These are phyloP conservation scores for Antrodiella citrinella DNA, from an alignment of 768 basidiomycete species.

Conservation along the genomic window DNA sequence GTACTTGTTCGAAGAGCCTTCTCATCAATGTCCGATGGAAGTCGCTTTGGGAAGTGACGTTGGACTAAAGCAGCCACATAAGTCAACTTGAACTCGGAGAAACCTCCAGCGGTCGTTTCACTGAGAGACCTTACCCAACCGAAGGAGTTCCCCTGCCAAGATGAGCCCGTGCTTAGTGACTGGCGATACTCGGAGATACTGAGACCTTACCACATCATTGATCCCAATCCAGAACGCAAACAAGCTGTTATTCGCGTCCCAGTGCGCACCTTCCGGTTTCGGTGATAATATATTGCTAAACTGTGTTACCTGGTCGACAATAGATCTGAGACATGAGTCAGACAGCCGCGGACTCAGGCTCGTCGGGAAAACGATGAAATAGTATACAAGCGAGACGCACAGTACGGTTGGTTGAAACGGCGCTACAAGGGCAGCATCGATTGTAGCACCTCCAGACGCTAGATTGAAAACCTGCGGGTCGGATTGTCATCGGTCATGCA, in stretches of 20 bases:
- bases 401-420: constrained; percentile 27
- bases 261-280: constrained; percentile 25
- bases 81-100: constrained; percentile 1
- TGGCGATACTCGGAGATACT: neutral
- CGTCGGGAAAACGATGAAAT: neutral
- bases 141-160: constrained; percentile 38
- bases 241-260: constrained; percentile 26
- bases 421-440: constrained; percentile 29
- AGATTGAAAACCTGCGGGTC: constrained; percentile 30
- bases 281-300: constrained; percentile 25
- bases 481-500: too few relatives aligned
- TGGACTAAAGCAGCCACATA: constrained; percentile 18
- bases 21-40: constrained; percentile 27
- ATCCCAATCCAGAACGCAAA: constrained; percentile 31
- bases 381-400: constrained; percentile 19
- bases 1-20: constrained; percentile 26
- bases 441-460: constrained; percentile 30
- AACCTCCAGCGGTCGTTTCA: neutral
- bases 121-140: constrained; percentile 40
- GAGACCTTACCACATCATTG: constrained; percentile 25
- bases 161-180: neutral
- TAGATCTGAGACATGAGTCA: constrained; percentile 16
- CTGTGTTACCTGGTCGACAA: constrained; percentile 28
- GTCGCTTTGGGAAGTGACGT: constrained; percentile 24
- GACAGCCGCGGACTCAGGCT: neutral